Evolutionary conservation across 108 stramenopile genomes (phyloP).

Genomic region (Discostella pseudostelligera): DNA sequence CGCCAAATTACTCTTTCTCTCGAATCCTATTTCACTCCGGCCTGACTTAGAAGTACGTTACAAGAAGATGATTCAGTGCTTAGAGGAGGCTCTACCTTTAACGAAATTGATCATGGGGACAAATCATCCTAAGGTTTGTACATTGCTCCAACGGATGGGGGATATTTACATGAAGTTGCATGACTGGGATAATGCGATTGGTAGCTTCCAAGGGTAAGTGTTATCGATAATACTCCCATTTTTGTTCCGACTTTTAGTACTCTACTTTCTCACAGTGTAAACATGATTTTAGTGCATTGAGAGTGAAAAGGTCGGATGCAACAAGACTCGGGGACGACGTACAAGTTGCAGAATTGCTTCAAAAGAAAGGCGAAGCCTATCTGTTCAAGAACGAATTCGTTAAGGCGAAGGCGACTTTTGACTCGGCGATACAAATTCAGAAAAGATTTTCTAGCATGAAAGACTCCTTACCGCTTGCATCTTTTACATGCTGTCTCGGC

Average conservation of each 20-base stretch:
- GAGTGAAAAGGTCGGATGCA: constrained; percentile 26
- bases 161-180: constrained; percentile 44
- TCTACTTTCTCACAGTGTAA: not conserved
- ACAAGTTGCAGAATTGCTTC: constrained; percentile 35
- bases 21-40: constrained; percentile 18
- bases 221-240: not conserved
- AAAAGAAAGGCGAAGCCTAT: constrained; percentile 45
- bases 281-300: constrained; percentile 24
- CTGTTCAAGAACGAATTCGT: constrained; percentile 39
- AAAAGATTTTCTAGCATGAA: constrained; percentile 17
- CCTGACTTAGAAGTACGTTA: constrained; percentile 23
- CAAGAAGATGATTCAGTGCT: constrained; percentile 43
- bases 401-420: constrained; percentile 45
- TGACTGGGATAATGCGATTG: constrained; percentile 57
- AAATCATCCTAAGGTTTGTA: constrained; percentile 33
- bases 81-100: constrained; percentile 51
- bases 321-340: constrained; percentile 19
- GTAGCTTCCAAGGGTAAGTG: constrained; percentile 50
- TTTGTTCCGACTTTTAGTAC: not conserved
- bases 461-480: constrained; percentile 31
- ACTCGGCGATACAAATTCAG: constrained; percentile 34
- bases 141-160: constrained; percentile 46
- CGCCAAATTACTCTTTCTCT: constrained; percentile 38
- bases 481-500: constrained; percentile 44
- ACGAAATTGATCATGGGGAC: constrained; percentile 45